Conservation (phyloP, 148 eudicot genomes). For the Amaranthus hypochondriacus region DNA sequence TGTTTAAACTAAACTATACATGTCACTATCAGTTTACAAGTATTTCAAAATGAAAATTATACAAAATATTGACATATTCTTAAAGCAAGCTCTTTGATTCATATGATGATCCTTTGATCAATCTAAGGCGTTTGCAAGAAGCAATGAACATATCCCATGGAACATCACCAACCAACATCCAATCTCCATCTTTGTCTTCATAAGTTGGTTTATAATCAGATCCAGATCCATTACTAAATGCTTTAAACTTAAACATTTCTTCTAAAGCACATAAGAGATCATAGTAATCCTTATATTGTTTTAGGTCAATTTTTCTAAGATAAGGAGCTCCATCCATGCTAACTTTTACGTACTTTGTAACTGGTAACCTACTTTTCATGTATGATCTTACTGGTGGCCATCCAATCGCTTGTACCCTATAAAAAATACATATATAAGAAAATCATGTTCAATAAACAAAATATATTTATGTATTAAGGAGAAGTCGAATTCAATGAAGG, state of each 20-base stretch:
- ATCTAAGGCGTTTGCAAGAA: conserved; percentile 28
- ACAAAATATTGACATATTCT: background rate
- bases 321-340: conserved; percentile 41
- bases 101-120: conserved; percentile 24
- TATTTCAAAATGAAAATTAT: background rate
- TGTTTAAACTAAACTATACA: too few species aligned
- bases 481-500: too few species aligned
- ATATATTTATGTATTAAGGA: too few species aligned
- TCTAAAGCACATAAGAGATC: conserved; percentile 27
- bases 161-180: conserved; percentile 40
- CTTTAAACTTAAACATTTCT: conserved; percentile 27
- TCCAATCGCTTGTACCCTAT: conserved; percentile 34
- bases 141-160: conserved; percentile 36
- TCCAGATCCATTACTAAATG: background rate
- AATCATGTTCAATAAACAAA: too few species aligned
- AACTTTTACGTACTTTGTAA: conserved; percentile 27
- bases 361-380: conserved; percentile 18
- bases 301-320: conserved; percentile 31
- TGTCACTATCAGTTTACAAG: background rate
- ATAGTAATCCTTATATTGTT: conserved; percentile 19
- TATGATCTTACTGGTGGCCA: conserved; percentile 37
- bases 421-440: too few species aligned
- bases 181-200: conserved; percentile 33
- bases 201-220: conserved; percentile 24
- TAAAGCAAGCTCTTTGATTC: conserved; percentile 10